These are phyloP conservation scores for Pyrus communis DNA, from an alignment of 306 rosid species.

Conservation along the genomic window DNA sequence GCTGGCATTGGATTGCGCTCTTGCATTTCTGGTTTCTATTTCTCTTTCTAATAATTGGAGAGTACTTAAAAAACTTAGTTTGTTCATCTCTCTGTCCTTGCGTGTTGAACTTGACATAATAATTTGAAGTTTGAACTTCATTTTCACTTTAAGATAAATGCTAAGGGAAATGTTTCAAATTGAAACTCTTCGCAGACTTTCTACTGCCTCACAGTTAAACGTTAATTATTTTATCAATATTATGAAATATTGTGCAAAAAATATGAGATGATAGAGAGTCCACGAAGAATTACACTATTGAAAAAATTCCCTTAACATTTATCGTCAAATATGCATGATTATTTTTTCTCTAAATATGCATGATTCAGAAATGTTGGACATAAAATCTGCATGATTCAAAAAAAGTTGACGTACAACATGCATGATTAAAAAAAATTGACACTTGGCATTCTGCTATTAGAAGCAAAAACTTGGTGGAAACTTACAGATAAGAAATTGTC, in stretches of 20 bases:
- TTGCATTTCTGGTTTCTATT: neutral
- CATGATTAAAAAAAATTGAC: neutral
- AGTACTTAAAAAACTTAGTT: neutral
- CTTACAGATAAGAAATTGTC: neutral
- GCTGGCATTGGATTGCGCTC: neutral
- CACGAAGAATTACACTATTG: rapidly evolving
- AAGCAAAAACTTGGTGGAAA: neutral
- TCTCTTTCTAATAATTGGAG: neutral
- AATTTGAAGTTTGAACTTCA: neutral
- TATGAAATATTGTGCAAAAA: too few species aligned
- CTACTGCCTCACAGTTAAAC: rapidly evolving
- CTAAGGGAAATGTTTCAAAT: too few species aligned
- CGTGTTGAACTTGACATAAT: neutral
- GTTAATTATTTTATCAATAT: too few species aligned
- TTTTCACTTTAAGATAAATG: too few species aligned
- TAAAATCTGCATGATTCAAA: neutral
- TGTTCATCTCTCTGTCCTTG: neutral
- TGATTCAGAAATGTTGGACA: neutral
- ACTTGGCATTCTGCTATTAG: neutral
- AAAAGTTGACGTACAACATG: neutral
- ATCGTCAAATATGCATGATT: too few species aligned
- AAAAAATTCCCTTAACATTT: rapidly evolving
- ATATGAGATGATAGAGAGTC: rapidly evolving
- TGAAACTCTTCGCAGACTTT: rapidly evolving
- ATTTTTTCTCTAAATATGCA: too few species aligned